Base-by-base conservation (phyloP, 2,329 filamentous ascomycete genomes). In the Neopestalotiopsis clavispora region DNA sequence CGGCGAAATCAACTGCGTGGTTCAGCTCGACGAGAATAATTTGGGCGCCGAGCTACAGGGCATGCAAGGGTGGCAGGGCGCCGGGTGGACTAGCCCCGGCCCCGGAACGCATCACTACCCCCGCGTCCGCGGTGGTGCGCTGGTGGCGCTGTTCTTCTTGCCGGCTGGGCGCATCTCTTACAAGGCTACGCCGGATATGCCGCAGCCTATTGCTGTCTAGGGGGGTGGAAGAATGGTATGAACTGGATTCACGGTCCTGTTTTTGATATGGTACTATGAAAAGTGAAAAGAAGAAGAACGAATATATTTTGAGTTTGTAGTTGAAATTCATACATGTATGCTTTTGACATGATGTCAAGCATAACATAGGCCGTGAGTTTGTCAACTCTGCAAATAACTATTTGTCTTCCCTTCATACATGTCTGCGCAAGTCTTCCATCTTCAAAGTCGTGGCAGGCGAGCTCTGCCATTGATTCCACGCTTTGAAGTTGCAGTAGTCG, bases 51-150 rank as follows among this genome's bases (percentile, higher is more conserved):
- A 89, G 77, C 73, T 89, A 64, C 86, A 82, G 76, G 86, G 86
- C 5, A 85, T 89, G 85, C 80, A 83, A 66, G 85, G 85, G 1
- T 89, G 86, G 87, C 84, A 85, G 73, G 85, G 84, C 0, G 83
- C 83, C 0, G 87, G 87, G 0, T 89, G 87, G 86, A 89, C 87
- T 28, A 82, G 80, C 59, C 84, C 85, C 0, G 86, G 84, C 0
- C 82, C 86, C 0, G 87, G 86, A 0, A 88, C 86, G 34, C 86
- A 89, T 76, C 86, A 89, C 75, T 88, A 87, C 74, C 86, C 87
- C 2, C 78, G 87, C 65, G 85, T 85, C 14, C 77, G 85, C 13
- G 81, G 81, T 4, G 86, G 86, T 1, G 82, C 82, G 1, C 73
- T 87, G 10, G 82, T 88, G 17, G 84, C 86, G 5, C 75, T 89